Conservation (phyloP, 2,329 filamentous ascomycete species). For the Grosmannia serpens region DNA sequence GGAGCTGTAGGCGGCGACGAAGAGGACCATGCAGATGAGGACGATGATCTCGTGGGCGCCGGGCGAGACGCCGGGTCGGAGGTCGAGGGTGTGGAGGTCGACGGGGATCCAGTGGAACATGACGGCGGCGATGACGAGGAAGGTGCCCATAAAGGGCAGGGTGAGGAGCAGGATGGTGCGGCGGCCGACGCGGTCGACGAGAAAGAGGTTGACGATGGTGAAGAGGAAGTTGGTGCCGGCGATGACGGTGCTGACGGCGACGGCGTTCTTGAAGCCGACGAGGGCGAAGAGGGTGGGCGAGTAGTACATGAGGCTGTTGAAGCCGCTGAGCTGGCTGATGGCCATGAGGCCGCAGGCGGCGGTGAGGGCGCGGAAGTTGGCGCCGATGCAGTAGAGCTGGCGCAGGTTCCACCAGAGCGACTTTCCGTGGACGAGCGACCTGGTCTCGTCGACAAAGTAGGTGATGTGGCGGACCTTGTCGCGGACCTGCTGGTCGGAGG, state of each 20-base stretch:
- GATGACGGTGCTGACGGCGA: conserved; percentile 63
- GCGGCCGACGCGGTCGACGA: conserved; percentile 69
- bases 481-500: background rate
- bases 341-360: conserved; percentile 1
- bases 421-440: background rate
- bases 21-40: background rate
- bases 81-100: background rate
- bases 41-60: background rate
- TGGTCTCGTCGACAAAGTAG: background rate
- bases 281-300: conserved; percentile 69
- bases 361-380: background rate
- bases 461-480: conserved; percentile 1
- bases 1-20: conserved; percentile 1
- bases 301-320: conserved; percentile 83
- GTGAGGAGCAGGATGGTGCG: conserved; percentile 57
- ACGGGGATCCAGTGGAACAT: conserved; percentile 2
- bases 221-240: conserved; percentile 74
- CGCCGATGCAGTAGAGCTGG: background rate
- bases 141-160: background rate
- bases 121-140: background rate
- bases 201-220: conserved; percentile 56
- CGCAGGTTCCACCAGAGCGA: background rate
- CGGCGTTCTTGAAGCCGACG: conserved; percentile 66
- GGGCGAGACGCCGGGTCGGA: background rate
- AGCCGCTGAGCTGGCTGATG: conserved; percentile 1